These are phyloP conservation scores for Skeletonema potamos DNA, from an alignment of 108 stramenopile species.

Conservation along the genomic window DNA sequence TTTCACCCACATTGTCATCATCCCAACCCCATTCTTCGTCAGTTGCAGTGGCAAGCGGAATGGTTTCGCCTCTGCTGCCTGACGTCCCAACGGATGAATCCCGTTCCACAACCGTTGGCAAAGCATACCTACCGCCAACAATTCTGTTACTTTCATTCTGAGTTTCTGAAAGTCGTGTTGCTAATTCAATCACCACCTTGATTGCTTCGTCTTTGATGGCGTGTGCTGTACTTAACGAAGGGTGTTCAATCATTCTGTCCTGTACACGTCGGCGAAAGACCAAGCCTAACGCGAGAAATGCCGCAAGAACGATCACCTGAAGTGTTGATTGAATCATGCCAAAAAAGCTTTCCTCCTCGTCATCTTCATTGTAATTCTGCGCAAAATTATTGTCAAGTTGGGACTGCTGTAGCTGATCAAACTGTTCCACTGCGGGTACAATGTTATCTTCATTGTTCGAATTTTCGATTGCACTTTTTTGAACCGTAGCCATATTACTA, in stretches of 20 bases:
- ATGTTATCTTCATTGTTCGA: not conserved
- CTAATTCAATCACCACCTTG: conserved; percentile 2
- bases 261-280: conserved; percentile 32
- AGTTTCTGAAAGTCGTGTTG: conserved; percentile 1
- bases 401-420: not conserved
- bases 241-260: conserved; percentile 19
- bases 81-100: not conserved
- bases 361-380: conserved; percentile 13
- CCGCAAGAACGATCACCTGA: conserved; percentile 32
- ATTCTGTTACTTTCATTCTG: not conserved
- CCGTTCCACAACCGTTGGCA: not conserved
- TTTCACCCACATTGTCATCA: conserved; percentile 27
- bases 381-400: not conserved
- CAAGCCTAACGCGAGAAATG: conserved; percentile 21
- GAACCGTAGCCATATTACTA: not conserved
- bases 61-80: conserved; percentile 5
- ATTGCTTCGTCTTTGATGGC: conserved; percentile 37
- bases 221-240: conserved; percentile 2
- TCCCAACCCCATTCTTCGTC: conserved; percentile 54
- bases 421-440: not conserved
- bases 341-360: conserved; percentile 27
- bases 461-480: not conserved
- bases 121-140: not conserved
- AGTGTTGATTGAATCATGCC: conserved; percentile 32
- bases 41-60: conserved; percentile 42